A percentile compares a stretch with the other conserved stretches of the same genome.
Conservation (phyloP, 2,329 filamentous ascomycete genomes). For the Chlorencoelia australis region DNA sequence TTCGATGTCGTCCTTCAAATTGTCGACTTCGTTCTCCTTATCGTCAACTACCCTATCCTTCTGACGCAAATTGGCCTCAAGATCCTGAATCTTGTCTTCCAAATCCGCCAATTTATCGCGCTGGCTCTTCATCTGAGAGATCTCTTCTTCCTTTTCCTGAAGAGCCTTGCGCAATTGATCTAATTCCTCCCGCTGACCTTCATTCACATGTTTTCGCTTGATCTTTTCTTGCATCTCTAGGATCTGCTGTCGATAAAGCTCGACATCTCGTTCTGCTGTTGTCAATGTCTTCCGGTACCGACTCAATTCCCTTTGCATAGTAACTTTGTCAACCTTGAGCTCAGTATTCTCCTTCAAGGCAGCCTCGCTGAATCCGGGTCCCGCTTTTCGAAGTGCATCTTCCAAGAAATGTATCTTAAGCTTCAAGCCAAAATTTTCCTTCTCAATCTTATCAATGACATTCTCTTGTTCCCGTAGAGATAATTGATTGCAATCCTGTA, state of each 20-base stretch:
- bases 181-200: constrained; percentile 53
- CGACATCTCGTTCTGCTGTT: constrained; percentile 76
- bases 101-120: constrained; percentile 54
- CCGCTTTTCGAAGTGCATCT: constrained; percentile 76
- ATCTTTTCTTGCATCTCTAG: constrained; percentile 73
- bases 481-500: constrained; percentile 81
- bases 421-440: constrained; percentile 96
- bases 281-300: constrained; percentile 77
- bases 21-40: constrained; percentile 65
- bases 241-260: constrained; percentile 73
- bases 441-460: constrained; percentile 90
- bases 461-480: constrained; percentile 92
- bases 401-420: constrained; percentile 96
- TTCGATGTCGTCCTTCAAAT: constrained; percentile 45
- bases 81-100: constrained; percentile 63
- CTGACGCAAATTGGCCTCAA: constrained; percentile 65
- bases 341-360: constrained; percentile 93
- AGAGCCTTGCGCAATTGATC: constrained; percentile 46
- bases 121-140: constrained; percentile 43
- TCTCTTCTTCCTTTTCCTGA: constrained; percentile 42
- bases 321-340: constrained; percentile 84
- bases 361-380: constrained; percentile 79
- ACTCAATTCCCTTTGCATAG: constrained; percentile 78
- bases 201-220: constrained; percentile 64
- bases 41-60: constrained; percentile 66